Percentiles rank a stretch among this genome's conserved stretches.
phyloP scores from a whole-genome alignment of 805 yeast genomes.

The Torulaspora gathmanii region DNA sequence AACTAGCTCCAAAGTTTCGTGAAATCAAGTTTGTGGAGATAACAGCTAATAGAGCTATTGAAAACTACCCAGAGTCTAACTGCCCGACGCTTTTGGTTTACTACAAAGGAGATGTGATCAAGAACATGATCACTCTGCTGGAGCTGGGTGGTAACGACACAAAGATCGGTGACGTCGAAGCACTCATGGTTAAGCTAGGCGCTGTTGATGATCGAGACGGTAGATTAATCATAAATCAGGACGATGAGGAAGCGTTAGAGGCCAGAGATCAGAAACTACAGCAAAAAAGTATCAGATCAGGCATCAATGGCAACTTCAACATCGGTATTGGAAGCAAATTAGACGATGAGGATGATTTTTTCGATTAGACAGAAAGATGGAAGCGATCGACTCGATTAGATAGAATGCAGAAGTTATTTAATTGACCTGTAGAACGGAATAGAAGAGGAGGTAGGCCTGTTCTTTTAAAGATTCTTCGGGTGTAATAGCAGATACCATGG shows the following conservation, averaged over 20 bases:
- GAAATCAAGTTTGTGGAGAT: conserved; percentile 91
- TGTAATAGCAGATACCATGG: conserved; percentile 63
- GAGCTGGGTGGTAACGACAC: conserved; percentile 83
- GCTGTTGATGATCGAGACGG: conserved; percentile 65
- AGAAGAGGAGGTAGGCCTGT: conserved; percentile 77
- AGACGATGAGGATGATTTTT: conserved; percentile 46
- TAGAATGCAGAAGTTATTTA: conserved; percentile 12
- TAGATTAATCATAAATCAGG: conserved; percentile 56
- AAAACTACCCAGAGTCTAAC: conserved; percentile 82
- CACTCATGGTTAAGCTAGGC: conserved; percentile 58
- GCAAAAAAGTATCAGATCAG: conserved; percentile 50
- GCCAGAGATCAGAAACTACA: conserved; percentile 53
- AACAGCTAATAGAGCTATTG: conserved; percentile 85
- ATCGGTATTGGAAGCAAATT: conserved; percentile 35
- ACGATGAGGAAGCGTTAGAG: conserved; percentile 53
- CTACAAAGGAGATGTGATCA: conserved; percentile 68
- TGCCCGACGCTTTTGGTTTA: conserved; percentile 89
- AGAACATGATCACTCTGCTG: conserved; percentile 75
- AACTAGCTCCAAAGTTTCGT: conserved; percentile 60
- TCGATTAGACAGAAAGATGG: conserved; percentile 35
- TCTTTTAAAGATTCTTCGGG: conserved; percentile 61
- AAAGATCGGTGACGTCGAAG: conserved; percentile 63
- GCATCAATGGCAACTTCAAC: conserved; percentile 32
- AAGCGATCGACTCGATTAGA: conserved; percentile 7
- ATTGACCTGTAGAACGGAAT: conserved; percentile 42